Percentiles rank a stretch among this genome's conserved stretches.
phyloP scores from a whole-genome alignment of 2,329 filamentous ascomycete species.

The Botrytis hyacinthi region DNA sequence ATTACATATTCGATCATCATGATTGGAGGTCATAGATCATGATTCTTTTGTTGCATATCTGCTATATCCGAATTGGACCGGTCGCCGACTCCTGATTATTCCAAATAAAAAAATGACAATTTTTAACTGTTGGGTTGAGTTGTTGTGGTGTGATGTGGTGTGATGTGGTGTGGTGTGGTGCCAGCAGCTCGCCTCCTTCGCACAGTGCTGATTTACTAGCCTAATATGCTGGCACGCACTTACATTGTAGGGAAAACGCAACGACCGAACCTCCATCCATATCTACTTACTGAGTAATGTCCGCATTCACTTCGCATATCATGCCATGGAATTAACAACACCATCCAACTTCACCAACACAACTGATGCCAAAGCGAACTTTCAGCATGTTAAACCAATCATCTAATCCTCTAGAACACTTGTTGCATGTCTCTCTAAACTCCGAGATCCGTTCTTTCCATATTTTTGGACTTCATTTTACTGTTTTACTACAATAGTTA shows the following conservation, averaged over 20 bases:
- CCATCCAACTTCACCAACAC: background rate
- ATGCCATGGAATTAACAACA: background rate
- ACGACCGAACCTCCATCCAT: background rate
- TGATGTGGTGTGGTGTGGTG: background rate
- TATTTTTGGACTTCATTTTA: background rate
- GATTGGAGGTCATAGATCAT: background rate
- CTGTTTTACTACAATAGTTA: background rate
- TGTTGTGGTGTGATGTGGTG: constrained; percentile 1
- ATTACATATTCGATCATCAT: background rate
- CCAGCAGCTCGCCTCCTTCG: background rate
- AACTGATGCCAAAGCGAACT: background rate
- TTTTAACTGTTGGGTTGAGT: background rate
- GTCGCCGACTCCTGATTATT: background rate
- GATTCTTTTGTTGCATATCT: constrained; percentile 4
- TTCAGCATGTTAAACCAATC: background rate
- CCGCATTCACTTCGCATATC: background rate
- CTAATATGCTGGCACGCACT: background rate
- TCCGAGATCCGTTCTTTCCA: constrained; percentile 7
- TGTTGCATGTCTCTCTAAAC: constrained; percentile 8
- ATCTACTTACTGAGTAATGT: background rate
- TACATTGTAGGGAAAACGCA: background rate
- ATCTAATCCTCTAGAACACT: background rate
- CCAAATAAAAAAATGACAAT: background rate
- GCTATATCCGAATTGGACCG: constrained; percentile 6
- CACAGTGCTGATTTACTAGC: background rate